phyloP scores from a whole-genome alignment of 768 basidiomycete genomes.

The Floccularia luteovirens region DNA sequence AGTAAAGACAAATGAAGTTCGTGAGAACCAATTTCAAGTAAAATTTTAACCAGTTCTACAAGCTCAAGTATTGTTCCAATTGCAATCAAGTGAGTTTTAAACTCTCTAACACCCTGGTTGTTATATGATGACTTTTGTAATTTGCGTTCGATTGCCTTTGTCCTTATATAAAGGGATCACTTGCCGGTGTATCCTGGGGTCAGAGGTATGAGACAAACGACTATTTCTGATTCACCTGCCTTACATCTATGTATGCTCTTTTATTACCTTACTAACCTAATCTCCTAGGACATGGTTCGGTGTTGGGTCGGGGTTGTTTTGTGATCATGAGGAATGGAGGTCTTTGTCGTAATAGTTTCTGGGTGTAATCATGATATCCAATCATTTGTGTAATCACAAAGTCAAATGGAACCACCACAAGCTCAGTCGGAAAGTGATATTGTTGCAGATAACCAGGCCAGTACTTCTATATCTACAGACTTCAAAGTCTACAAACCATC shows the following conservation, averaged over 20 bases:
- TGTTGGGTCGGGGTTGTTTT: no score
- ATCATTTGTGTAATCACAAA: background rate
- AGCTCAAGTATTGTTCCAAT: background rate
- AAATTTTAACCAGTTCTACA: background rate
- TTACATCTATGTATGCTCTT: no score
- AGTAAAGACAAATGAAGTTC: background rate
- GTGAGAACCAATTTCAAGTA: background rate
- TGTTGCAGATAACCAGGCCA: conserved; percentile 1
- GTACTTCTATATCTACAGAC: conserved; percentile 7
- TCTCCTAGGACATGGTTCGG: no score
- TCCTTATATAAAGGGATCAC: conserved; percentile 64
- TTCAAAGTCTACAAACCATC: conserved; percentile 23
- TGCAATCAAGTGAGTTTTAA: background rate
- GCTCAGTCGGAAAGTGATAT: background rate
- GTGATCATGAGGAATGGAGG: no score
- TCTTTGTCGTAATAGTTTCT: background rate
- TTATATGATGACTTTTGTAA: conserved; percentile 64
- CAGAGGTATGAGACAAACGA: conserved; percentile 63
- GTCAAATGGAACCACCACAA: background rate
- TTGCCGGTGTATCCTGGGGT: conserved; percentile 69
- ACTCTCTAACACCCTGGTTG: no score
- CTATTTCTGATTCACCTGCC: conserved; percentile 35
- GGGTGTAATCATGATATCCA: background rate
- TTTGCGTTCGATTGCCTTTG: conserved; percentile 78
- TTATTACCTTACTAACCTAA: no score